These are phyloP conservation scores for Plenodomus biglobosus DNA, from an alignment of 2,329 filamentous ascomycete species.

Conservation along the genomic window DNA sequence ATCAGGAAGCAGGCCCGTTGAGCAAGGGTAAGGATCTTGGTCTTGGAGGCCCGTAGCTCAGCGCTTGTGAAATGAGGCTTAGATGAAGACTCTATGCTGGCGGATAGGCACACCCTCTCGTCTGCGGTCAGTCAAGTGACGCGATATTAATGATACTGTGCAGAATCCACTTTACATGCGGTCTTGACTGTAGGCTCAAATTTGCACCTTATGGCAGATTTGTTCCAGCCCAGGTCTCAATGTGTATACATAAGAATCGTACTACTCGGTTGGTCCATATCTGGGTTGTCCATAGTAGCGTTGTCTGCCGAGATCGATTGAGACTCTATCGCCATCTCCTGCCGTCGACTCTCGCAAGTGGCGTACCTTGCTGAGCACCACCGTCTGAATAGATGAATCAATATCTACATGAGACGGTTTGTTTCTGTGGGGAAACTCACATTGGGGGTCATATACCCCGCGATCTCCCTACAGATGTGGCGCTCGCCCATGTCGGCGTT, in stretches of 20 bases:
- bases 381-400: slow-evolving; percentile 25
- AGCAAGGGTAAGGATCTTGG: slow-evolving; percentile 30
- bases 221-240: too few relatives aligned
- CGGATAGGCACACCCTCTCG: slow-evolving; percentile 18
- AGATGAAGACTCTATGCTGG: slow-evolving; percentile 31
- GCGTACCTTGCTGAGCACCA: slow-evolving; percentile 2
- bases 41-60: slow-evolving; percentile 27
- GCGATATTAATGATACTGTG: not conserved
- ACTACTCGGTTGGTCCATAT: not conserved
- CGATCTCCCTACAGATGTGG: slow-evolving; percentile 23
- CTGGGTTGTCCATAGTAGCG: not conserved
- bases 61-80: slow-evolving; percentile 34
- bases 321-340: not conserved
- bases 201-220: not conserved
- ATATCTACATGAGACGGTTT: slow-evolving; percentile 32
- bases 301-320: not conserved
- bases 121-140: not conserved
- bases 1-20: slow-evolving; percentile 44
- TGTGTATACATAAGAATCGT: too few relatives aligned
- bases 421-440: slow-evolving; percentile 19
- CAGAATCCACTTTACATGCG: not conserved
- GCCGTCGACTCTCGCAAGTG: slow-evolving; percentile 2
- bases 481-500: slow-evolving; percentile 14
- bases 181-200: not conserved
- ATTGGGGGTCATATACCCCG: slow-evolving; percentile 28